These are phyloP conservation scores for Rhodomyrtus psidioides DNA, from an alignment of 441 rosid species.

Conservation along the genomic window DNA sequence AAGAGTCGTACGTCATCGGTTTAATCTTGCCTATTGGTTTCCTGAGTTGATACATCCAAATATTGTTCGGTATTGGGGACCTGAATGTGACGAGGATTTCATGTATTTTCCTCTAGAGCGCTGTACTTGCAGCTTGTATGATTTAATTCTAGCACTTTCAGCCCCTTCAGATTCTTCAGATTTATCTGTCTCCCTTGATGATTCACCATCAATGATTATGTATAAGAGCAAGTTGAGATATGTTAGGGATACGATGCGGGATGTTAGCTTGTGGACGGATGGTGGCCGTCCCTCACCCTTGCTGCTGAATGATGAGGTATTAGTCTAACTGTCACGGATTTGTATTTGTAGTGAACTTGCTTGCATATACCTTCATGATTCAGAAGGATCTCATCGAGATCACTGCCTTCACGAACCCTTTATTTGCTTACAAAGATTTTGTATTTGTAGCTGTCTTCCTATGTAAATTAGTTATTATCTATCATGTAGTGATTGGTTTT, in stretches of 20 bases:
- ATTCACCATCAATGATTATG: constrained; percentile 21
- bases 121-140: constrained; percentile 67
- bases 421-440: no score
- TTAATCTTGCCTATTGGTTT: constrained; percentile 2
- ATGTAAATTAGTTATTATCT: no score
- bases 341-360: background rate
- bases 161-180: no score
- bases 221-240: constrained; percentile 32
- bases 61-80: constrained; percentile 81
- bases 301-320: constrained; percentile 72
- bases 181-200: constrained; percentile 11
- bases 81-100: constrained; percentile 77
- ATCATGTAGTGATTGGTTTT: no score
- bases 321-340: background rate
- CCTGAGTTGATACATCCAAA: constrained; percentile 83
- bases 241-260: constrained; percentile 26
- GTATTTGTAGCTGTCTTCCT: no score
- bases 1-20: constrained; percentile 53
- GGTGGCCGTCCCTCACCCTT: constrained; percentile 59
- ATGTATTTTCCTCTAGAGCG: constrained; percentile 85
- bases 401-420: background rate
- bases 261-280: constrained; percentile 44
- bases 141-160: constrained; percentile 48
- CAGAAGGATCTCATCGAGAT: background rate
- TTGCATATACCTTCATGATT: no score